Evolutionary conservation across 2,329 filamentous ascomycete genomes (phyloP), one percentile per base, ranked within the genome.

Genomic region (Aspergillus versicolor): DNA sequence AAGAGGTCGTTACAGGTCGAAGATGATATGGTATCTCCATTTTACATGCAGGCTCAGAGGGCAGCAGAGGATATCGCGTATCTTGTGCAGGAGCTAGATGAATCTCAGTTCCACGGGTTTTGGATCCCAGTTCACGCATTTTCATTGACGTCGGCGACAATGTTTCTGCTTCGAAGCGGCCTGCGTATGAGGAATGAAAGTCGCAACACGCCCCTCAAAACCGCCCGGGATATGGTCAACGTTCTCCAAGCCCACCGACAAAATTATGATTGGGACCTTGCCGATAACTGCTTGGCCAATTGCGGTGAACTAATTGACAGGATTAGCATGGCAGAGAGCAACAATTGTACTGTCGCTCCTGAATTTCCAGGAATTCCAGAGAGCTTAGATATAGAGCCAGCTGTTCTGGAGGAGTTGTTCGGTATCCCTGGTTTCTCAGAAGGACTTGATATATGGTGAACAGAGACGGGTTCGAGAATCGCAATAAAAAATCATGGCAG

Each of bases 81-180:
- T 4, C 63, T 83, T 2, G 71, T 79, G 0, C 79, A 80, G 44
- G 80, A 82, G 45, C 65, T 84, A 0, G 67, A 73, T 4, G 70
- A 73, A 4, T 52, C 69, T 1, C 78, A 82, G 15, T 67, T 82
- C 0, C 68, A 71, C 3, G 81, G 79, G 47, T 83, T 82, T 56
- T 84, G 81, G 80, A 69, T 82, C 2, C 75, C 81, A 0, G 71
- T 78, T 3, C 73, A 74, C 38, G 75, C 79, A 0, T 83, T 81
- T 54, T 71, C 76, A 1, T 75, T 82, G n/a, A 75, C 79, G 0
- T 77, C 79, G 1, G 79, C 82, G 0, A 76, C 79, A 13, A 82
- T 77, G 41, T 82, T 83, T 40, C 65, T 83, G 27, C 66, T 84
- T 8, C 74, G 81, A 2, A 80, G 77, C 55, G 79, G 77, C 0